Percentiles rank a stretch among this genome's conserved stretches.
Conservation (phyloP, 1,284 basidiomycete species). For the Puccinia coronata region DNA sequence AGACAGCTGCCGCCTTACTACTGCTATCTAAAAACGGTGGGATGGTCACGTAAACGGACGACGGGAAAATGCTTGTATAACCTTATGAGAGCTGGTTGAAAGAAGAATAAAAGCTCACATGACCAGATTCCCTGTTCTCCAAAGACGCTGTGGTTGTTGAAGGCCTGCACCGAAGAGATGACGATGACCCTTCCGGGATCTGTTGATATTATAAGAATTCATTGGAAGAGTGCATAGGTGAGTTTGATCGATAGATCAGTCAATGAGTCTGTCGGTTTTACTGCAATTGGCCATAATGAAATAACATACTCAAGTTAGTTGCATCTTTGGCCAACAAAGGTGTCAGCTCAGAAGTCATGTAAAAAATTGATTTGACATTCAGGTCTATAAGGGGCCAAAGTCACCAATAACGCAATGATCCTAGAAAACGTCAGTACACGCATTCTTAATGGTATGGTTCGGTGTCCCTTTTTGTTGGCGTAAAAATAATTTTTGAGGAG, state of each 20-base stretch:
- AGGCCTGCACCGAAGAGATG: slow-evolving; percentile 57
- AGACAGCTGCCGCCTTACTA: slow-evolving; percentile 58
- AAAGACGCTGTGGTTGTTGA: slow-evolving; percentile 53
- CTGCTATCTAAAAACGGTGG: slow-evolving; percentile 52
- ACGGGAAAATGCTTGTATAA: too few relatives aligned
- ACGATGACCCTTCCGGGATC: slow-evolving; percentile 57
- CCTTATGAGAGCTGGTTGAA: too few relatives aligned
- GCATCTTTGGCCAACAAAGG: slow-evolving; percentile 40
- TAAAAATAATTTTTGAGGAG: too few relatives aligned
- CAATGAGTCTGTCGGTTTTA: neutral
- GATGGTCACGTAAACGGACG: neutral
- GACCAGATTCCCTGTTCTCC: slow-evolving; percentile 56
- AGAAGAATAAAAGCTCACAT: slow-evolving; percentile 52
- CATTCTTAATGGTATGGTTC: too few relatives aligned
- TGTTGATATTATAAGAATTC: neutral
- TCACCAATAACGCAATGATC: too few relatives aligned
- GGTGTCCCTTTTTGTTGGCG: too few relatives aligned
- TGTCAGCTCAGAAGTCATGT: slow-evolving; percentile 46
- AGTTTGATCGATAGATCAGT: neutral
- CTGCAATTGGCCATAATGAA: slow-evolving; percentile 1
- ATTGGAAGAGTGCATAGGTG: neutral
- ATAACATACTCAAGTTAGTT: slow-evolving; percentile 42
- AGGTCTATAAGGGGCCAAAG: slow-evolving; percentile 1
- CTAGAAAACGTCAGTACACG: too few relatives aligned
- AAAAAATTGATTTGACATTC: slow-evolving; percentile 49